A percentile compares a stretch with the other conserved stretches of the same genome.
Conservation (phyloP, 2,329 filamentous ascomycete species). For the Paracorniculantispora psalliotae region DNA sequence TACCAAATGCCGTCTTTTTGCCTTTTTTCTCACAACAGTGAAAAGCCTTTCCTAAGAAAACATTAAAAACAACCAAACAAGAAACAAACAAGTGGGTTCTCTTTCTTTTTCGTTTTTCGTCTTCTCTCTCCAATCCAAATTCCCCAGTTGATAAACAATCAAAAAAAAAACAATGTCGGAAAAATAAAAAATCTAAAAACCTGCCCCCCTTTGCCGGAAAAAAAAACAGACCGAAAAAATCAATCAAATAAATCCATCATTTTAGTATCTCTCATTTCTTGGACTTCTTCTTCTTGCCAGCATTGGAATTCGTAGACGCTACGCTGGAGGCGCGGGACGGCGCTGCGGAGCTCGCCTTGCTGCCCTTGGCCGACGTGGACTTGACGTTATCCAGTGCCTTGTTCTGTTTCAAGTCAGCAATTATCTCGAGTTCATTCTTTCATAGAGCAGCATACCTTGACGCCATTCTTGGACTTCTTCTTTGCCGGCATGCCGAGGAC, state of each 20-base stretch:
- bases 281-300: slow-evolving; percentile 13
- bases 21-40: no score
- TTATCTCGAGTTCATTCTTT: not conserved
- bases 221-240: not conserved
- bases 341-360: slow-evolving; percentile 69
- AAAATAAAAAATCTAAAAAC: slow-evolving; percentile 3
- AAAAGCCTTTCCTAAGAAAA: no score
- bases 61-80: no score
- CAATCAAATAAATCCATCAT: not conserved
- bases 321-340: slow-evolving; percentile 87
- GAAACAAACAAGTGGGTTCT: no score
- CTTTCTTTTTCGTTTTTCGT: not conserved
- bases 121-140: not conserved
- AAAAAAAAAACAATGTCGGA: not conserved
- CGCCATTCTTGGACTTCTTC: slow-evolving; percentile 88
- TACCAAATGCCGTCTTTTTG: no score
- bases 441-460: slow-evolving; percentile 61
- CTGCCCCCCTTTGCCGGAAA: not conserved
- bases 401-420: slow-evolving; percentile 54
- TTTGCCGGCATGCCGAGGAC: slow-evolving; percentile 81
- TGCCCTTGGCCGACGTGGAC: slow-evolving; percentile 63
- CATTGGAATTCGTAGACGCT: slow-evolving; percentile 60
- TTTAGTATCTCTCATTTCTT: slow-evolving; percentile 6
- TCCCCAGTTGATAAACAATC: no score
- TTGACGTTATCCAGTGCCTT: slow-evolving; percentile 91